A percentile compares a stretch with the other conserved stretches of the same genome.
These are phyloP conservation scores for Plasmodium vivax DNA, from an alignment of 169 alveolate genomes.

Conservation along the genomic window DNA sequence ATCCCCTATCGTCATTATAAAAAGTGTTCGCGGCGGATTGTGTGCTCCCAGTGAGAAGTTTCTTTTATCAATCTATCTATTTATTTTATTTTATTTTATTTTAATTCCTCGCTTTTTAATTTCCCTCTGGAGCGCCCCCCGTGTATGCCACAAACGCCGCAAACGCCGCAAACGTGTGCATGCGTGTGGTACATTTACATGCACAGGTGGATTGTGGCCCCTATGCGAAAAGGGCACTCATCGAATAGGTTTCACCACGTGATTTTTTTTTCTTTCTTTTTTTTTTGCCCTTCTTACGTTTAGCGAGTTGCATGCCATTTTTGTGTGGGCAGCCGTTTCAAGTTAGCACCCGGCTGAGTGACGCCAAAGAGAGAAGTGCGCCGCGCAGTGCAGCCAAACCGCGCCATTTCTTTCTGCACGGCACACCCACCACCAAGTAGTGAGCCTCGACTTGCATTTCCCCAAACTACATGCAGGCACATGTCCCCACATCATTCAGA, in stretches of 20 bases:
- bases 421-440: neutral
- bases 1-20: neutral
- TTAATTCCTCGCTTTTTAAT: neutral
- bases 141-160: neutral
- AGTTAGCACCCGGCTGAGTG: neutral
- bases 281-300: neutral
- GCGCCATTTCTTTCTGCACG: neutral
- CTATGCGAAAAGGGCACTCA: neutral
- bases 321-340: neutral
- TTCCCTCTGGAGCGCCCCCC: neutral
- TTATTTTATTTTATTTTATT: neutral
- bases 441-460: neutral
- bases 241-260: neutral
- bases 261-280: too few species aligned
- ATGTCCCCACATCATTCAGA: neutral
- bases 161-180: too few species aligned
- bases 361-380: neutral
- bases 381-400: neutral
- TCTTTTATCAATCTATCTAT: too few species aligned
- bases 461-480: neutral
- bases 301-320: neutral
- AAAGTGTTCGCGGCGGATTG: neutral
- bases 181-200: neutral
- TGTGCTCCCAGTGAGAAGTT: neutral
- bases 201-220: neutral